Base-by-base conservation (phyloP, 495 filamentous ascomycete genomes). In the Aspergillus sclerotioniger region DNA sequence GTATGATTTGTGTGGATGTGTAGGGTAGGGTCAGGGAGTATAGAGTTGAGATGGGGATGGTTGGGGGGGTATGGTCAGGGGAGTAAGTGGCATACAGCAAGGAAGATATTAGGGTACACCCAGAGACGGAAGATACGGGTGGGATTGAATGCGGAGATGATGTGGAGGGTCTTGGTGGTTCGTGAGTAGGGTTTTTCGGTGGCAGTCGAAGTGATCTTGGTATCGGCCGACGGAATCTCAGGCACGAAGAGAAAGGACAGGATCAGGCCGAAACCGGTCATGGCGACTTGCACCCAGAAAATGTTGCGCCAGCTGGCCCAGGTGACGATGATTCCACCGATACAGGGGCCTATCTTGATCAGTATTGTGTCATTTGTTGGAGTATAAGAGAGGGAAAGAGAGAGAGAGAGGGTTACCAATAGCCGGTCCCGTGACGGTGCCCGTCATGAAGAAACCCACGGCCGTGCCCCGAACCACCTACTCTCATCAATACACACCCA, bases 281-380 rank as follows among this genome's bases (percentile, higher is more conserved):
- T 75, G 17, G 67, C 81, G 21, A 78, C 75, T 61, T 84, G 83
- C 25, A 83, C 69, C 82, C 83, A 84, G 72, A 82, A 84, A 58
- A 84, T 83, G 56, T 75, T 75, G 25, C 83, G 70, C 83, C 83
- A 86, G 32, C 69, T 66, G 13, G 72, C 61, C 57, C 77, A 86
- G 16, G 81, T 84, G 64, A 84, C 82, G 53, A 85, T 83, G 56
- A 84, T 73, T 28, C 76, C 75, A 25, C 75, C 76, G 46, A 78
- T 68, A 51, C 74, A 77, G 52, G 77, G 77, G 13, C 72, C 77
- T 80, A 39, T 47, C n/a, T 13, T 15, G 15, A n/a, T 41, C n/a
- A 41, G 12, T 19, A 8, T 29, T 28, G 46, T 4, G 32, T 62
- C 31, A 63, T 43, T 41, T 35, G 48, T 52, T 12, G 20, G 35